Percentiles rank a stretch among this genome's conserved stretches.
Conservation (phyloP, 108 stramenopile species). For the Parietichytrium sp. region DNA sequence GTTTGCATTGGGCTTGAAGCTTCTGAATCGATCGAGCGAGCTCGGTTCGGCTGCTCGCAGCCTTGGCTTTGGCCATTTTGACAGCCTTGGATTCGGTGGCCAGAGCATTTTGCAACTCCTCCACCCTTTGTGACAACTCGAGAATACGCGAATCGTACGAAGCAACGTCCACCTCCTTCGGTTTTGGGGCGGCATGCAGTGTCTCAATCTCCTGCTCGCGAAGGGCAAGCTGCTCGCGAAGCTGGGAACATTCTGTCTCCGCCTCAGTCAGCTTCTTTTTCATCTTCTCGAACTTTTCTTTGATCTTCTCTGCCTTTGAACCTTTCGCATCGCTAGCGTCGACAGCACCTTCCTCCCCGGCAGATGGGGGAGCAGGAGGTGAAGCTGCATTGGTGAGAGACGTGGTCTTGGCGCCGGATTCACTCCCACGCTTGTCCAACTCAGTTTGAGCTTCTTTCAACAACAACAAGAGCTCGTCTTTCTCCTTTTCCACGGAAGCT, state of each 20-base stretch:
- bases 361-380: not conserved
- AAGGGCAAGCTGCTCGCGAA: not conserved
- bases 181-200: too few species aligned
- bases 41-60: too few species aligned
- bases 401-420: not conserved
- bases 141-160: too few species aligned
- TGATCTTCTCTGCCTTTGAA: constrained; percentile 31
- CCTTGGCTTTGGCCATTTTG: too few species aligned
- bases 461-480: not conserved
- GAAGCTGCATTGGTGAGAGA: not conserved
- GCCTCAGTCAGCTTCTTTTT: not conserved
- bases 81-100: too few species aligned
- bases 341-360: not conserved
- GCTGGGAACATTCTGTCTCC: not conserved
- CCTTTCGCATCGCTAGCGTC: not conserved
- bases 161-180: too few species aligned
- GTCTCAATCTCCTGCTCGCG: constrained; percentile 19
- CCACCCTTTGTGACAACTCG: too few species aligned
- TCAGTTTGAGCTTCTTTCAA: not conserved
- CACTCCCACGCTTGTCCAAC: not conserved
- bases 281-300: constrained; percentile 17
- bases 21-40: too few species aligned
- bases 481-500: not conserved
- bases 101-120: too few species aligned
- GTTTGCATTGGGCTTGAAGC: too few species aligned